These are phyloP conservation scores for Ascoidea asiatica DNA, from an alignment of 805 yeast species.

Conservation along the genomic window DNA sequence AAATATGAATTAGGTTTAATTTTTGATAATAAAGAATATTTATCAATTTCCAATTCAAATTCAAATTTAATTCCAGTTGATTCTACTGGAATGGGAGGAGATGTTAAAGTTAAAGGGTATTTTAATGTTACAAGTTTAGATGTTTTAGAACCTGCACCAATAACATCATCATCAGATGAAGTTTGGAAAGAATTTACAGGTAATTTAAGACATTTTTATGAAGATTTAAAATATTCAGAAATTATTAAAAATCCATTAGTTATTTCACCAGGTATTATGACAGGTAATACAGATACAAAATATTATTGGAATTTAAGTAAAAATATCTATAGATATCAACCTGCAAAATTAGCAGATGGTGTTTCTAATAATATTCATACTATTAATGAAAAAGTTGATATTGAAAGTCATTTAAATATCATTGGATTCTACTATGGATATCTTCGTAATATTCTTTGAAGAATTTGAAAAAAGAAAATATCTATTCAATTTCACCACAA, in stretches of 20 bases:
- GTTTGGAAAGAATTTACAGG: conserved; percentile 51
- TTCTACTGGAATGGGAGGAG: conserved; percentile 29
- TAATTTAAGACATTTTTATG: conserved; percentile 45
- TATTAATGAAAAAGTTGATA: conserved; percentile 43
- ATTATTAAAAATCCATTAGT: conserved; percentile 22
- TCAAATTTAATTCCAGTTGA: conserved; percentile 17
- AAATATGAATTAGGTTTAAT: conserved; percentile 34
- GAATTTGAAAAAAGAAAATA: no score
- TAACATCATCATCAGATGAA: conserved; percentile 31
- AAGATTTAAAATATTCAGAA: conserved; percentile 33
- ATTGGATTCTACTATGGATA: conserved; percentile 44
- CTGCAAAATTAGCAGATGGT: conserved; percentile 25
- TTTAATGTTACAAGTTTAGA: conserved; percentile 22
- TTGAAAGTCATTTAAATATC: conserved; percentile 44
- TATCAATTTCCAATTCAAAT: no score
- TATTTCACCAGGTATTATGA: conserved; percentile 45
- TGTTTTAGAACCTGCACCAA: conserved; percentile 37
- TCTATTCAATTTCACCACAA: no score
- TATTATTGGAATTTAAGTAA: conserved; percentile 49
- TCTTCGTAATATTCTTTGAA: conserved; percentile 28
- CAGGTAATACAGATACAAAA: conserved; percentile 62
- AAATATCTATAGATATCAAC: conserved; percentile 49
- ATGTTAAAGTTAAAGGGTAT: no score
- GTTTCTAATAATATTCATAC: conserved; percentile 34
- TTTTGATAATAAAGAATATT: conserved; percentile 21